Conservation (phyloP, 352 stramenopile genomes). For the Phytopythium mirpurense region DNA sequence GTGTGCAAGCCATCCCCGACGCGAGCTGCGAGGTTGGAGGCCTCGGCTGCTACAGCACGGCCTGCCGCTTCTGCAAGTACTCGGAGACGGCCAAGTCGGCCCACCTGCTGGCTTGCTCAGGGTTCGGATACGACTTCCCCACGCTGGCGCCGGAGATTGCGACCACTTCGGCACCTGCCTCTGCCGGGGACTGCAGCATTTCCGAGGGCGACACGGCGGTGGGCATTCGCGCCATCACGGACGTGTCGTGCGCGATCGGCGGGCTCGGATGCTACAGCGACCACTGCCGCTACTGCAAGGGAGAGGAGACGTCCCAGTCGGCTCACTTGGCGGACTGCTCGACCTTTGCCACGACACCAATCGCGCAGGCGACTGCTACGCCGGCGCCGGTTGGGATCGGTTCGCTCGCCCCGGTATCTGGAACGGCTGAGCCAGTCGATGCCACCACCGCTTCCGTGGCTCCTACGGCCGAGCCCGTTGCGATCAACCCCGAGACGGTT, state of each 20-base stretch:
- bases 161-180: constrained; percentile 11
- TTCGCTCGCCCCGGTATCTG: neutral
- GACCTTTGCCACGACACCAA: neutral
- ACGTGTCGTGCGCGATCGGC: constrained; percentile 20
- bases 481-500: too few relatives aligned
- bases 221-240: constrained; percentile 26
- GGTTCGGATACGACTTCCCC: constrained; percentile 16
- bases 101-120: constrained; percentile 21
- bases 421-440: neutral
- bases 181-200: constrained; percentile 15
- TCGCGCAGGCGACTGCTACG: neutral
- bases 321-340: constrained; percentile 6
- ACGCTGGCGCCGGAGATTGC: constrained; percentile 10
- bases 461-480: neutral
- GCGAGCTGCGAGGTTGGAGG: constrained; percentile 20
- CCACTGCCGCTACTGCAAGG: constrained; percentile 29
- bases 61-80: constrained; percentile 36
- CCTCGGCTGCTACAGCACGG: constrained; percentile 31
- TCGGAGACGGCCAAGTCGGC: constrained; percentile 26
- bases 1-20: constrained; percentile 27
- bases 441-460: neutral
- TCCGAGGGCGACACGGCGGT: constrained; percentile 24
- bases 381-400: too few relatives aligned
- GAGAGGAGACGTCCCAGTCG: constrained; percentile 7
- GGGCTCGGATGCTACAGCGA: constrained; percentile 36